A percentile compares a stretch with the other conserved stretches of the same genome.
These are phyloP conservation scores for Herpetospermum pedunculosum DNA, from an alignment of 306 rosid species.

Conservation along the genomic window DNA sequence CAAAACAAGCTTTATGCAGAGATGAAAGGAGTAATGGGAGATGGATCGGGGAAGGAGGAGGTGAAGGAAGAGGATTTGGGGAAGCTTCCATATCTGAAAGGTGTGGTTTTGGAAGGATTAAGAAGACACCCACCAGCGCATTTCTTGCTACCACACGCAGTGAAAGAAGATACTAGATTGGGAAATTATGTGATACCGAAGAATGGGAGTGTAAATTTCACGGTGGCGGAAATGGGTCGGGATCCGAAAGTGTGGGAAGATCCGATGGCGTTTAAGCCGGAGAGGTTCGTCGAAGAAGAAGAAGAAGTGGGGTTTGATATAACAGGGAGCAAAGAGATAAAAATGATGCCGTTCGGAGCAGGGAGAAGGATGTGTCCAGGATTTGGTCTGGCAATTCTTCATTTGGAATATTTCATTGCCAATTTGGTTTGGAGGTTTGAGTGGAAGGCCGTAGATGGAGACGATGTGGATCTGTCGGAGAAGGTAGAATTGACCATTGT, in stretches of 20 bases:
- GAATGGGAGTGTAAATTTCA: background rate
- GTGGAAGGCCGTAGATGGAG: background rate
- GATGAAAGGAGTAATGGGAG: background rate
- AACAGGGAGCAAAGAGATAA: slow-evolving; percentile 9
- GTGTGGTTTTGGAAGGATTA: slow-evolving; percentile 4
- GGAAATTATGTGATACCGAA: background rate
- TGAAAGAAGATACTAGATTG: background rate
- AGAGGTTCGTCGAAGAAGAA: slow-evolving; percentile 1
- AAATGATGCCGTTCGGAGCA: slow-evolving; percentile 10
- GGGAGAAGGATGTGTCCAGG: slow-evolving; percentile 11
- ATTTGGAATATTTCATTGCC: slow-evolving; percentile 8
- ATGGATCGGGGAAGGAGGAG: background rate
- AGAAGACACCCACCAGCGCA: slow-evolving; percentile 11
- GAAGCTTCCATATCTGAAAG: slow-evolving; percentile 5
- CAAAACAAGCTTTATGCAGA: background rate
- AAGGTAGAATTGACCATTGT: background rate
- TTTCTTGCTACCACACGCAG: slow-evolving; percentile 5
- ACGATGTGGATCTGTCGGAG: background rate
- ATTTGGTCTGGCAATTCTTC: background rate
- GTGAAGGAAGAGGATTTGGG: slow-evolving; percentile 5
- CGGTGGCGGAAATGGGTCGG: background rate
- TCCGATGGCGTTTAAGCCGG: background rate
- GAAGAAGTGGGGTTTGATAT: background rate
- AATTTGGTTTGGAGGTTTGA: slow-evolving; percentile 5
- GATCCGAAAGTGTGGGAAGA: background rate